Conservation (phyloP, 2,329 filamentous ascomycete genomes). For the Fusarium humuli region DNA sequence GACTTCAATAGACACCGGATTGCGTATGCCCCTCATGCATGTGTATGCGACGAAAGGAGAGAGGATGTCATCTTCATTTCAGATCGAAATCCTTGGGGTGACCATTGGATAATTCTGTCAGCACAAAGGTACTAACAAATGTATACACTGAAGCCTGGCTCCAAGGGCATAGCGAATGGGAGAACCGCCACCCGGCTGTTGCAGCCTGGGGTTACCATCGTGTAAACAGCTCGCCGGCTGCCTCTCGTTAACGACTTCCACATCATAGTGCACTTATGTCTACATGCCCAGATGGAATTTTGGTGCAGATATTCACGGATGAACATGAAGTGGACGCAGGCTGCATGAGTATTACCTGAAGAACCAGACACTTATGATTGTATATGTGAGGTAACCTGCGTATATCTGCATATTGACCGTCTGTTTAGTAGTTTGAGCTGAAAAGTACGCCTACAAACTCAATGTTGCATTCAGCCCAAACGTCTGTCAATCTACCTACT, state of each 20-base stretch:
- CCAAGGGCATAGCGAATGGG: neutral
- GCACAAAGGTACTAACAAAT: neutral
- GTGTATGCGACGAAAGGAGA: neutral
- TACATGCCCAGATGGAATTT: neutral
- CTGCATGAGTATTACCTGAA: neutral
- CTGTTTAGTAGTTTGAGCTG: neutral
- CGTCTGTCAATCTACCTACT: neutral
- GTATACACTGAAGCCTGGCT: neutral
- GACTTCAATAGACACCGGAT: conserved; percentile 9
- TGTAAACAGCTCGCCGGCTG: neutral
- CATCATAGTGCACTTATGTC: neutral
- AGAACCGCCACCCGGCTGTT: neutral
- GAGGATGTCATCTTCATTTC: neutral
- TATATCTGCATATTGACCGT: neutral
- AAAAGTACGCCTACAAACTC: neutral
- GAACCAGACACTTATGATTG: neutral
- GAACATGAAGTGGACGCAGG: neutral
- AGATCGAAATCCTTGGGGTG: neutral
- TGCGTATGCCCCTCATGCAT: neutral
- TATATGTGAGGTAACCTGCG: neutral
- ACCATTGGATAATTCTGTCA: neutral
- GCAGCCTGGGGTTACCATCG: neutral
- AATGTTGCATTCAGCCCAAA: neutral
- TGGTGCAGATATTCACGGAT: neutral
- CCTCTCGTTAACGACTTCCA: neutral